phyloP scores from a whole-genome alignment of 768 basidiomycete genomes.

The Omphalotus guepiniiformis region DNA sequence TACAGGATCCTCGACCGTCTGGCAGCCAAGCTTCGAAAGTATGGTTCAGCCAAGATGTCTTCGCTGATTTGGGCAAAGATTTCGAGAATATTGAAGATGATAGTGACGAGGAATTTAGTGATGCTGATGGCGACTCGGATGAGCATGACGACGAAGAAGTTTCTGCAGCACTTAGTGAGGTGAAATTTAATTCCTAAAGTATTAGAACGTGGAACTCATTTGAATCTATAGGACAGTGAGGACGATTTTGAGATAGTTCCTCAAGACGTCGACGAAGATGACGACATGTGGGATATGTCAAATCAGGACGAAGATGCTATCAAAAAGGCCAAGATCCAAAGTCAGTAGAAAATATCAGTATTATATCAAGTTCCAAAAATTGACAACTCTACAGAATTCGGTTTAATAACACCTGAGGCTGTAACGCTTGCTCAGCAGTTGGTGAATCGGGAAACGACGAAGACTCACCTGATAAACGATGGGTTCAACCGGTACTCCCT shows the following conservation, averaged over 20 bases:
- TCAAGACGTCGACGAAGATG: conserved; percentile 58
- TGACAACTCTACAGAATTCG: conserved; percentile 51
- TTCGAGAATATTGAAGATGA: conserved; percentile 31
- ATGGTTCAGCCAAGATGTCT: conserved; percentile 97
- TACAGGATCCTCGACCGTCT: conserved; percentile 32
- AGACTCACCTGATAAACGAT: conserved; percentile 86
- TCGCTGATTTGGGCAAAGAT: conserved; percentile 57
- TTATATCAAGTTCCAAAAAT: conserved; percentile 1
- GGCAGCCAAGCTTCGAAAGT: conserved; percentile 62
- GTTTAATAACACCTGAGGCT: conserved; percentile 84
- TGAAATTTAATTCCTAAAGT: not conserved
- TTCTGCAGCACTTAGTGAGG: not conserved
- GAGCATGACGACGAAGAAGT: conserved; percentile 20
- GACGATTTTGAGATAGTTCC: conserved; percentile 77
- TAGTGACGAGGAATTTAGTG: conserved; percentile 17
- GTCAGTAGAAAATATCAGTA: conserved; percentile 33
- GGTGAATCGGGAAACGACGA: conserved; percentile 86
- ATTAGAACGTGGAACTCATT: not conserved
- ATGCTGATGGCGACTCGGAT: conserved; percentile 20
- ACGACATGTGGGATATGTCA: conserved; percentile 77
- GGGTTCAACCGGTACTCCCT: conserved; percentile 95
- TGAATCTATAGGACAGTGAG: conserved; percentile 31
- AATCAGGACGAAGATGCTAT: conserved; percentile 69
- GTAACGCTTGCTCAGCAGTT: conserved; percentile 88
- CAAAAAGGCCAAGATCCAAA: conserved; percentile 60